Conservation (phyloP, 768 basidiomycete species). For the Mycena alexandri region DNA sequence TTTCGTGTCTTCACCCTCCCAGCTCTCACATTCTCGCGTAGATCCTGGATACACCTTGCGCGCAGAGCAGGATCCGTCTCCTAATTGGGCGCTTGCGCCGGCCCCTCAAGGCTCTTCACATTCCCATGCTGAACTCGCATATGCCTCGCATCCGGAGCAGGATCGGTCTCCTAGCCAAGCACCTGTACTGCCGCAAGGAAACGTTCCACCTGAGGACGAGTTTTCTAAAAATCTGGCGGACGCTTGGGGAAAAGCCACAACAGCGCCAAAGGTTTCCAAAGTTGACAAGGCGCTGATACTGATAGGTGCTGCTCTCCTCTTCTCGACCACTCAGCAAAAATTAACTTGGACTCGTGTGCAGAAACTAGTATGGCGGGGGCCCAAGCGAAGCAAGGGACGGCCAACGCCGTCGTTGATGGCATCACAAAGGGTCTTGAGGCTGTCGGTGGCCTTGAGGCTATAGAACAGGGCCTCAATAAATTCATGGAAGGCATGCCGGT, state of each 20-base stretch:
- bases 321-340: no score
- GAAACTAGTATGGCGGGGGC: conserved; percentile 11
- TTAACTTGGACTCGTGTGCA: conserved; percentile 1
- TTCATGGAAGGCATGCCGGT: conserved; percentile 33
- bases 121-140: neutral
- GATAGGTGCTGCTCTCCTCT: conserved; percentile 20
- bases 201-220: conserved; percentile 25
- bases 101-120: no score
- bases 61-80: no score
- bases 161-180: conserved; percentile 1
- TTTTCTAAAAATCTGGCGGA: conserved; percentile 26
- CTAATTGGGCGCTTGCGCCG: no score
- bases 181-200: neutral
- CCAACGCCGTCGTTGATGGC: conserved; percentile 14
- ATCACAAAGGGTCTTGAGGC: conserved; percentile 28
- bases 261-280: conserved; percentile 24
- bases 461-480: conserved; percentile 30
- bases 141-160: neutral
- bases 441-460: conserved; percentile 33
- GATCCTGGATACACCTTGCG: neutral
- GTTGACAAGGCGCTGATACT: conserved; percentile 25
- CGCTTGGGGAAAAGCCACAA: conserved; percentile 30
- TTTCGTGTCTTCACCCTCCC: conserved; percentile 29
- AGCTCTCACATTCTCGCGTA: conserved; percentile 24
- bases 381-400: conserved; percentile 13